A percentile compares a stretch with the other conserved stretches of the same genome.
phyloP scores from a whole-genome alignment of 2,329 filamentous ascomycete genomes.

The Xylaria sp. region DNA sequence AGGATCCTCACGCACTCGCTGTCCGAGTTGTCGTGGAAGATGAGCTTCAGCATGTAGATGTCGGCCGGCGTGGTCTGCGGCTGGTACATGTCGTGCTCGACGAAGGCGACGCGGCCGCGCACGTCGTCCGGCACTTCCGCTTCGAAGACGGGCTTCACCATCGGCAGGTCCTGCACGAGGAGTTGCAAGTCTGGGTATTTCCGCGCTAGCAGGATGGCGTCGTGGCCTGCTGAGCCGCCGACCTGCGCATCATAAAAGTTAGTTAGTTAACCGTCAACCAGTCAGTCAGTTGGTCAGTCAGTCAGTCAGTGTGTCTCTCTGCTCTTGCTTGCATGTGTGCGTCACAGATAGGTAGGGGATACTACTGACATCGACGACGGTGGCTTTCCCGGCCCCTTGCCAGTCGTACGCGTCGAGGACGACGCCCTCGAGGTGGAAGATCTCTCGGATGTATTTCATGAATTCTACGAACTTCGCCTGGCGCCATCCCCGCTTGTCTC shows the following conservation, averaged over 20 bases:
- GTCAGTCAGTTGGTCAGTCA: no score
- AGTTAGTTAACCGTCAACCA: constrained; percentile 6
- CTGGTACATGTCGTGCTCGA: constrained; percentile 54
- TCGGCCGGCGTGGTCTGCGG: constrained; percentile 56
- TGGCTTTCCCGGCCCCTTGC: constrained; percentile 51
- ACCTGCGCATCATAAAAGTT: constrained; percentile 45
- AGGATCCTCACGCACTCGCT: constrained; percentile 55
- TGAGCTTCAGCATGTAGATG: constrained; percentile 64
- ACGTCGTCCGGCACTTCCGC: constrained; percentile 51
- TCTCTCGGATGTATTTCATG: constrained; percentile 55
- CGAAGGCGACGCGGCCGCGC: constrained; percentile 51
- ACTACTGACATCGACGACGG: constrained; percentile 55
- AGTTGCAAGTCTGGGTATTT: constrained; percentile 56
- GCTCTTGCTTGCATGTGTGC: not conserved
- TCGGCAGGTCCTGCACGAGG: constrained; percentile 58
- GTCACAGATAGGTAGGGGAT: not conserved
- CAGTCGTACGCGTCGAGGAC: constrained; percentile 53
- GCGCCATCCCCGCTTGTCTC: constrained; percentile 53
- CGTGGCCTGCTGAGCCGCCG: constrained; percentile 57
- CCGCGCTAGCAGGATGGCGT: constrained; percentile 55
- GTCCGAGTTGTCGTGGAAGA: constrained; percentile 68
- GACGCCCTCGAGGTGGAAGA: constrained; percentile 52
- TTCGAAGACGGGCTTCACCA: constrained; percentile 52
- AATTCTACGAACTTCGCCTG: constrained; percentile 55
- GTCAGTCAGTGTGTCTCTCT: not conserved